phyloP scores from a whole-genome alignment of 2,329 filamentous ascomycete genomes.

The Diaporthe australafricana region DNA sequence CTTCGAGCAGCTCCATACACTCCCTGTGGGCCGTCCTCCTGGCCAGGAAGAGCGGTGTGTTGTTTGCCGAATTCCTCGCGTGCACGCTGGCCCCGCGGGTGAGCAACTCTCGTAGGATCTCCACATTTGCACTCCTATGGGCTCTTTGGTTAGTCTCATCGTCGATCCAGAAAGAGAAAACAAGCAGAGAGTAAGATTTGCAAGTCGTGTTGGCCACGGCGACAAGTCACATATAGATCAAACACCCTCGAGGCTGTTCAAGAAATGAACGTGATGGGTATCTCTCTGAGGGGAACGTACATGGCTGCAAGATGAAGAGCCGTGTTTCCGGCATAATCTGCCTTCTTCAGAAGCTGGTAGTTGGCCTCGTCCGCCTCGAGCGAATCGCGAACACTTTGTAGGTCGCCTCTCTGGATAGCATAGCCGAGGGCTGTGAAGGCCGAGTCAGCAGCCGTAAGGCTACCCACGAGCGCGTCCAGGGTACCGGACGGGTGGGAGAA shows the following conservation, averaged over 20 bases:
- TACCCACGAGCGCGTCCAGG: conserved; percentile 54
- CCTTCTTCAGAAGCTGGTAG: conserved; percentile 73
- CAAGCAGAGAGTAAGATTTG: not conserved
- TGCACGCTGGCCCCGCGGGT: conserved; percentile 75
- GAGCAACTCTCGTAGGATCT: conserved; percentile 69
- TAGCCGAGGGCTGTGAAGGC: conserved; percentile 83
- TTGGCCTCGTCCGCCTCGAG: conserved; percentile 71
- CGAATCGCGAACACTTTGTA: conserved; percentile 73
- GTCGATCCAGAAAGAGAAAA: not conserved
- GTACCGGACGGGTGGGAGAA: conserved; percentile 79
- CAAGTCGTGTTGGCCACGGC: not conserved
- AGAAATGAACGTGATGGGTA: not conserved
- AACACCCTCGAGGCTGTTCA: not conserved
- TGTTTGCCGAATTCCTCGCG: conserved; percentile 71
- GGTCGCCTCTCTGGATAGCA: conserved; percentile 79
- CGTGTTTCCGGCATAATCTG: conserved; percentile 87
- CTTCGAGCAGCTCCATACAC: conserved; percentile 64
- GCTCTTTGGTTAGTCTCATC: not conserved
- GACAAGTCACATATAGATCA: not conserved
- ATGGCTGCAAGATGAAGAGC: conserved; percentile 69
- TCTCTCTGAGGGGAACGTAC: not conserved
- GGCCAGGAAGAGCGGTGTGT: conserved; percentile 74
- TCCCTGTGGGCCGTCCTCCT: conserved; percentile 66
- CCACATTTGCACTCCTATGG: conserved; percentile 56
- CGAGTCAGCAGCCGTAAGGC: conserved; percentile 63